Evolutionary conservation across 2,329 filamentous ascomycete species (phyloP).

Genomic region (Diaporthe sp.): DNA sequence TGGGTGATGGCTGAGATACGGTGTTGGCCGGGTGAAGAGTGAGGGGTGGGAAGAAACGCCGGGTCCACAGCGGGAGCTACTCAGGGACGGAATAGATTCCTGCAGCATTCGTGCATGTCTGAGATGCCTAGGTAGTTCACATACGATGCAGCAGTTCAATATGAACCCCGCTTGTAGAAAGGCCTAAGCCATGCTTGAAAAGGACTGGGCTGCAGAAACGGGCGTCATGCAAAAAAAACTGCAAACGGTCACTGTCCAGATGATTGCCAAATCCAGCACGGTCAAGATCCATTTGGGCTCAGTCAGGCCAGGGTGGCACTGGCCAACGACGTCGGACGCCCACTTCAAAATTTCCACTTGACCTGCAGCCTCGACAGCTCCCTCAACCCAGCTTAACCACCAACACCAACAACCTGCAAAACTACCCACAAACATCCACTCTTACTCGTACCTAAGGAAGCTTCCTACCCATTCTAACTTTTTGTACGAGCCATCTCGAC

Average conservation of each 20-base stretch:
- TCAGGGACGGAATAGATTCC: constrained; percentile 10
- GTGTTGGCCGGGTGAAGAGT: not conserved
- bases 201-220: not conserved
- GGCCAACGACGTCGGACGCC: constrained; percentile 19
- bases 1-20: not conserved
- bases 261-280: not conserved
- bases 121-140: not conserved
- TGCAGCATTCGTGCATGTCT: not conserved
- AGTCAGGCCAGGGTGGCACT: constrained; percentile 34
- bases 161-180: not conserved
- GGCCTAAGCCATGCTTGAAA: not conserved
- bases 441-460: constrained; percentile 30
- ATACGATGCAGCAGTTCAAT: constrained; percentile 1
- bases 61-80: constrained; percentile 26
- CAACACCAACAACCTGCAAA: constrained; percentile 30
- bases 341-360: constrained; percentile 48
- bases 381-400: constrained; percentile 20
- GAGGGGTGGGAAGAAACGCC: not conserved
- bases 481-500: constrained; percentile 19
- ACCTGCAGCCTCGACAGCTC: constrained; percentile 59
- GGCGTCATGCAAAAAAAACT: not conserved
- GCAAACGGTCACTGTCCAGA: not conserved
- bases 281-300: not conserved
- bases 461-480: not conserved
- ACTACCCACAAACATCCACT: constrained; percentile 4